Base-by-base conservation (phyloP, 2,329 filamentous ascomycete species). In the Beauveria rudraprayagi region DNA sequence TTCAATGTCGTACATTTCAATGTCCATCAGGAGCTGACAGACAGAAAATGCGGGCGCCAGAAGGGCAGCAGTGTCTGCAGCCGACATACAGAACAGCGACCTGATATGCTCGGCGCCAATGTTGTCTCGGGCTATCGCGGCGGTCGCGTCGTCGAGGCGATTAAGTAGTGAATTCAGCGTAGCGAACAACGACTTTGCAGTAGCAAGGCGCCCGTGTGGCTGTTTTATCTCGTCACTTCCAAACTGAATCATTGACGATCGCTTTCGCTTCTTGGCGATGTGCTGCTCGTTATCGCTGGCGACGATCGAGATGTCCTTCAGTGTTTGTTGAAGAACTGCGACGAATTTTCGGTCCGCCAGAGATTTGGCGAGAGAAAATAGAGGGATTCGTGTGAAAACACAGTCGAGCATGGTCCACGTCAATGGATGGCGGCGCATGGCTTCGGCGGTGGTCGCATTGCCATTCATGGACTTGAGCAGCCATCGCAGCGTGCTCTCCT, bases 301-400 rank as follows among this genome's bases (percentile, higher is more conserved):
- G n/a, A 70, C 70, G 22, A 66, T 50, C 9, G 78, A 78, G 43
- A 82, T 65, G 26, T 91, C 87, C 53, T 83, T 79, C 53, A 92
- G 73, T 0, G 87, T 83, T 66, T 84, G 82, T 66, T 87, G 84
- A 47, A 95, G 71, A 10, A 91, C 82, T 1, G 75, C 73, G 40
- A 89, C 74, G 58, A 95, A 90, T 51, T 84, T 81, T 61, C 87
- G 80, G 62, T 92, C 86, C 24, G 84, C 85, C 7, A 96, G 78
- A 4, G 89, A 85, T 62, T 86, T 85, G 9, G 90, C 89, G 26
- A 90, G 78, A 11, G 84, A 86, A 51, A 88, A 86, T 0, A 85
- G 76, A 0, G 90, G 87, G 19, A 93, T 83, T n/a, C 84, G 76
- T 55, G 79, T 76, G 59, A 90, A 80, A 53, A 88, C 77, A 62